phyloP scores from a whole-genome alignment of 129 eudicot genomes.

The Helianthus annuus region DNA sequence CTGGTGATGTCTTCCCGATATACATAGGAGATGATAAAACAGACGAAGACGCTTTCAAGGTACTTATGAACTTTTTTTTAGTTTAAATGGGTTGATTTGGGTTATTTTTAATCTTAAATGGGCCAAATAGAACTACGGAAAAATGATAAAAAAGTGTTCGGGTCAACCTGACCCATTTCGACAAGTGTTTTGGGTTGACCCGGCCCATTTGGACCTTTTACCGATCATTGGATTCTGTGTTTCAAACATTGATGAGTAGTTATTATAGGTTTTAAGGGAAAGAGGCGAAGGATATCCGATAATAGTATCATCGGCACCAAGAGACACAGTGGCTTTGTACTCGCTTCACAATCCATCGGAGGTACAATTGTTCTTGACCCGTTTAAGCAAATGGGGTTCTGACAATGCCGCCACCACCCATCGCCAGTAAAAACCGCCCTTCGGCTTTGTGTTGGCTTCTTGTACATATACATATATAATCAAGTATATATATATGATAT shows the following conservation, averaged over 20 bases:
- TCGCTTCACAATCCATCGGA: constrained; percentile 52
- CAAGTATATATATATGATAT: neutral
- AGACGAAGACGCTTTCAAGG: constrained; percentile 66
- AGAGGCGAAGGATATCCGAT: constrained; percentile 50
- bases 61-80: constrained; percentile 11
- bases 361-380: constrained; percentile 42
- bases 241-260: neutral
- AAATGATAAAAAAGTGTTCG: too few species aligned
- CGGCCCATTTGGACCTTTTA: neutral
- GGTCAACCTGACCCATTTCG: too few species aligned
- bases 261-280: constrained; percentile 38
- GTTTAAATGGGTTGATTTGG: neutral
- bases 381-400: constrained; percentile 40
- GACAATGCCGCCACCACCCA: neutral
- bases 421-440: neutral
- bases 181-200: neutral
- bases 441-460: constrained; percentile 12
- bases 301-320: constrained; percentile 45
- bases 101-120: neutral
- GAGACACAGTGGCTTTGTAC: constrained; percentile 53
- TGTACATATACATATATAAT: constrained; percentile 30
- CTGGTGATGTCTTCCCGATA: constrained; percentile 45
- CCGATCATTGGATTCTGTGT: neutral
- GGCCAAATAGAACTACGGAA: neutral
- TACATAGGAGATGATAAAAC: constrained; percentile 62